phyloP scores from a whole-genome alignment of 2,329 filamentous ascomycete genomes.

The Calonectria leucothoes region DNA sequence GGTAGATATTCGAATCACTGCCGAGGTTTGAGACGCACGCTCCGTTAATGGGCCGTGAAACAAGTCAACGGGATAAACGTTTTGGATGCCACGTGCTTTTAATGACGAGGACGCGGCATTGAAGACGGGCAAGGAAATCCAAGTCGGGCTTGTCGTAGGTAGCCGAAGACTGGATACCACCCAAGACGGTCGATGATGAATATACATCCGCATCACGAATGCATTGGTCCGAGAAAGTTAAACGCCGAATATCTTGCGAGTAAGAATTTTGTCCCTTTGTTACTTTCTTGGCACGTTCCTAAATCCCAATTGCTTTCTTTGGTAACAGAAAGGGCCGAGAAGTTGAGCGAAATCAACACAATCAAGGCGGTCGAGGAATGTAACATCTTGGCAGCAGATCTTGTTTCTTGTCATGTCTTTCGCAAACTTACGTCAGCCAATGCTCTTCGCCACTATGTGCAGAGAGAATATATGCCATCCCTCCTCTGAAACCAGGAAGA shows the following conservation, averaged over 20 bases:
- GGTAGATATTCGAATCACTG: neutral
- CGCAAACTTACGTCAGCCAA: neutral
- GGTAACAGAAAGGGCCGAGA: neutral
- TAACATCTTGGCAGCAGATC: neutral
- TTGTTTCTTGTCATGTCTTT: neutral
- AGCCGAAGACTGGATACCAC: neutral
- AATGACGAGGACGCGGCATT: too few species aligned
- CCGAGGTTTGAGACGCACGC: neutral
- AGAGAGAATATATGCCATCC: neutral
- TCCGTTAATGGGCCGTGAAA: neutral
- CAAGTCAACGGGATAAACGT: neutral
- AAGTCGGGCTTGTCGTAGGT: neutral
- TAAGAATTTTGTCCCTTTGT: neutral
- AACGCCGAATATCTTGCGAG: neutral
- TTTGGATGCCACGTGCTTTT: neutral
- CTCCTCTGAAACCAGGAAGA: neutral
- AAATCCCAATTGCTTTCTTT: neutral
- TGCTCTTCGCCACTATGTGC: too few species aligned
- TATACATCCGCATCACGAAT: neutral
- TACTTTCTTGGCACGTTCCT: neutral
- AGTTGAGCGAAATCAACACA: neutral
- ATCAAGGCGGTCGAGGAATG: neutral
- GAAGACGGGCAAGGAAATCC: neutral
- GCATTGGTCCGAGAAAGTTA: too few species aligned
- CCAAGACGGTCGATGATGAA: neutral